Conservation (phyloP, 176 grass and related monocot species). For the Eremochloa ophiuroides region DNA sequence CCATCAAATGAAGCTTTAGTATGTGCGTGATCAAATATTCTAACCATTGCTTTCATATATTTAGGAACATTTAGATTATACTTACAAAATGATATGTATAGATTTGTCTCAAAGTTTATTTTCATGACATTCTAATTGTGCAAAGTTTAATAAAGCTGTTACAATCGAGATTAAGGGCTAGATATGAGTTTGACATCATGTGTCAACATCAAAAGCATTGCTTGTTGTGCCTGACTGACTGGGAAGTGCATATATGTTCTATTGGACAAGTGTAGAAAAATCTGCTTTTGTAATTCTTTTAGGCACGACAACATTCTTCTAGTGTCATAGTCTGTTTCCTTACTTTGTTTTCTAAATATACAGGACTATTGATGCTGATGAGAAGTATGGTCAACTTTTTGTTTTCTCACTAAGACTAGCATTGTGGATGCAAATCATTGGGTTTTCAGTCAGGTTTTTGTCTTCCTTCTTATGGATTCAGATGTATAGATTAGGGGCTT, state of each 20-base stretch:
- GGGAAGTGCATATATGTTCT: not conserved
- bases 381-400: constrained; percentile 70
- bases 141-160: not conserved
- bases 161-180: not conserved
- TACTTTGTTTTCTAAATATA: constrained; percentile 8
- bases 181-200: not conserved
- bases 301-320: not conserved
- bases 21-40: not conserved
- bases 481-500: constrained; percentile 82
- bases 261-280: not conserved
- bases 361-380: constrained; percentile 79
- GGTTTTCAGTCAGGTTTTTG: constrained; percentile 96
- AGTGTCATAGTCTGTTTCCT: not conserved
- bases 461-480: constrained; percentile 98
- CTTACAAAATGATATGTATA: not conserved
- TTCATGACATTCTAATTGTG: not conserved
- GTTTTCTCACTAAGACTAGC: constrained; percentile 88
- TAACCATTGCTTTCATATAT: not conserved
- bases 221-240: not conserved
- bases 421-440: constrained; percentile 96
- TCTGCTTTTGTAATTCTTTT: not conserved
- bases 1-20: not conserved
- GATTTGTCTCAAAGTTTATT: not conserved
- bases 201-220: not conserved
- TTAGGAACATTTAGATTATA: not conserved